These are phyloP conservation scores for Pichia kluyveri DNA, from an alignment of 805 yeast genomes.

Conservation along the genomic window DNA sequence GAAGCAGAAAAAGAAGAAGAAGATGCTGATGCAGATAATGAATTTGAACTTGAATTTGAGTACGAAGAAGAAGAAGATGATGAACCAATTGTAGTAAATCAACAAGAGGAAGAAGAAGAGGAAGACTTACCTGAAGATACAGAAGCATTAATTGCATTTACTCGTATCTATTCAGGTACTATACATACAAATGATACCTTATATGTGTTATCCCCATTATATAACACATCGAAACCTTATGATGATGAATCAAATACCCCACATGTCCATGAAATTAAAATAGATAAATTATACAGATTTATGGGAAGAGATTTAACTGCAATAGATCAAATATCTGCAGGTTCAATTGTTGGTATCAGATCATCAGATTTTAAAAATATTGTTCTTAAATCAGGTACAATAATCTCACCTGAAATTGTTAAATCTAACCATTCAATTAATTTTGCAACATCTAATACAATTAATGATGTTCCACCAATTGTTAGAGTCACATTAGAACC, in stretches of 20 bases:
- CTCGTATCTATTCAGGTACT: conserved; percentile 84
- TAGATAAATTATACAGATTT: conserved; percentile 65
- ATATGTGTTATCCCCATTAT: conserved; percentile 78
- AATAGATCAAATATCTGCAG: conserved; percentile 79
- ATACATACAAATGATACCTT: conserved; percentile 66
- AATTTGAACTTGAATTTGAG: conserved; percentile 27
- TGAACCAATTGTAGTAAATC: conserved; percentile 38
- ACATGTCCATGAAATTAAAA: conserved; percentile 36
- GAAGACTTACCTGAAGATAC: conserved; percentile 33
- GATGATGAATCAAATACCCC: conserved; percentile 1
- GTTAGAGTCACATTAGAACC: conserved; percentile 96
- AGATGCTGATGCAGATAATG: conserved; percentile 12
- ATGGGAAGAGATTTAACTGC: conserved; percentile 91
- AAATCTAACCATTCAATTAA: conserved; percentile 37
- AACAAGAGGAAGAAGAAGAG: conserved; percentile 32
- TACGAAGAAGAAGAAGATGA: conserved; percentile 43
- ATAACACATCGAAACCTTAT: conserved; percentile 33
- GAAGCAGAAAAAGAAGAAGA: background rate
- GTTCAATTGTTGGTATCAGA: conserved; percentile 89
- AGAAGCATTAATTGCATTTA: conserved; percentile 78
- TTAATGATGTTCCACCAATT: conserved; percentile 76
- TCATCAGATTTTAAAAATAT: conserved; percentile 64
- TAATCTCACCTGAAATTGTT: conserved; percentile 32
- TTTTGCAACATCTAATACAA: conserved; percentile 70
- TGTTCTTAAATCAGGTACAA: conserved; percentile 79